These are phyloP conservation scores for Colletotrichum phormii DNA, from an alignment of 2,329 filamentous ascomycete genomes.

Conservation along the genomic window DNA sequence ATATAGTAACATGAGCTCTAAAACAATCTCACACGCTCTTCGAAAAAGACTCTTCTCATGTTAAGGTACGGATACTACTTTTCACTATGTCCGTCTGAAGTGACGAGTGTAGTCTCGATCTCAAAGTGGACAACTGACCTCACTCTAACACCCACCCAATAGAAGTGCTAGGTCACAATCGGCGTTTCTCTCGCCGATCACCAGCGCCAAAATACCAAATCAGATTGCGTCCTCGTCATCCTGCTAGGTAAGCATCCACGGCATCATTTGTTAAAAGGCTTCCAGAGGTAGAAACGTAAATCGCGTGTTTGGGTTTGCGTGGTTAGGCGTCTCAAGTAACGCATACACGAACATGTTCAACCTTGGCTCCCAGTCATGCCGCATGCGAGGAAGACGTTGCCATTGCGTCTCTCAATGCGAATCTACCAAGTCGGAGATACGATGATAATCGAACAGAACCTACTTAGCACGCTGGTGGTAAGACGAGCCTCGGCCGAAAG, in stretches of 20 bases:
- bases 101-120: background rate
- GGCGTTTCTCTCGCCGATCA: slow-evolving; percentile 29
- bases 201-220: slow-evolving; percentile 10
- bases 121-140: slow-evolving; percentile 23
- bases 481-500: background rate
- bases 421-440: background rate
- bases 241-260: background rate
- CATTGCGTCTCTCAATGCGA: background rate
- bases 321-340: background rate
- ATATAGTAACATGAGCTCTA: background rate
- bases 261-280: background rate
- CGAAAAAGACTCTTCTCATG: background rate
- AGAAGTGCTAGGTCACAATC: slow-evolving; percentile 21
- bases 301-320: background rate
- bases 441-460: background rate
- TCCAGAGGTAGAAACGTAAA: background rate
- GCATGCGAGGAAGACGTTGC: background rate
- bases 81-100: background rate
- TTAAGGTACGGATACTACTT: too few relatives aligned
- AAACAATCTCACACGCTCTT: background rate
- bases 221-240: background rate
- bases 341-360: slow-evolving; percentile 7
- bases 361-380: background rate
- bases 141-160: slow-evolving; percentile 26
- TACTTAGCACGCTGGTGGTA: background rate